Conservation (phyloP, 2,329 filamentous ascomycete species). For the Colletotrichum lini region DNA sequence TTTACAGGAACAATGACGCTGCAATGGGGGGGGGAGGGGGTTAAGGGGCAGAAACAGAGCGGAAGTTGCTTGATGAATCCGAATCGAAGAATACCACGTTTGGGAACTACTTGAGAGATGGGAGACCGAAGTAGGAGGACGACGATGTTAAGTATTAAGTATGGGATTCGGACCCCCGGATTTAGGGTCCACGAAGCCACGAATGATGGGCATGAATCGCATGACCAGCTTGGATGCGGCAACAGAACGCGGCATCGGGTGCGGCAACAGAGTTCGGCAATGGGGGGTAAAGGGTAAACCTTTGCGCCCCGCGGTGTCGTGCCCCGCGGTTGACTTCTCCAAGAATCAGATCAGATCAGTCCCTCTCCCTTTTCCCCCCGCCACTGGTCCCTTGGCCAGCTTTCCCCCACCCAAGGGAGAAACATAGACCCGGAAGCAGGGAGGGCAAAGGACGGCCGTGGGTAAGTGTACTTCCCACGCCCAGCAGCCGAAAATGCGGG, state of each 20-base stretch:
- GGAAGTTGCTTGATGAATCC: no score
- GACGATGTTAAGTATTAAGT: conserved; percentile 11
- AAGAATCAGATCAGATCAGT: no score
- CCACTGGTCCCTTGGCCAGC: not conserved
- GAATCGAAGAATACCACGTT: no score
- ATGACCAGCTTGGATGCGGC: conserved; percentile 22
- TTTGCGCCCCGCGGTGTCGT: not conserved
- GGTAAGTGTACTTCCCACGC: conserved; percentile 25
- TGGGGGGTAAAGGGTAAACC: conserved; percentile 14
- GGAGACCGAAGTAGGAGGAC: not conserved
- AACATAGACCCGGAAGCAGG: conserved; percentile 19
- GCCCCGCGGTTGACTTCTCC: conserved; percentile 9
- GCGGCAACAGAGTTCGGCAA: conserved; percentile 25
- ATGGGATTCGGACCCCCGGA: not conserved
- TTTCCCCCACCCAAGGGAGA: conserved; percentile 1
- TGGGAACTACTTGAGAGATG: no score
- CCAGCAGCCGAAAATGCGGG: conserved; percentile 20
- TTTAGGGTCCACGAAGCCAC: not conserved
- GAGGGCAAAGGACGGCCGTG: not conserved
- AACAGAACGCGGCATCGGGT: conserved; percentile 26
- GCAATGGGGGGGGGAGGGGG: not conserved
- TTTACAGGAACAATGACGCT: not conserved
- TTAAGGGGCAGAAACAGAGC: not conserved
- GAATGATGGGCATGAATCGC: conserved; percentile 26
- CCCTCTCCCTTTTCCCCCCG: not conserved